phyloP scores from a whole-genome alignment of 2,329 filamentous ascomycete species.

The Teratosphaeria nubilosa region DNA sequence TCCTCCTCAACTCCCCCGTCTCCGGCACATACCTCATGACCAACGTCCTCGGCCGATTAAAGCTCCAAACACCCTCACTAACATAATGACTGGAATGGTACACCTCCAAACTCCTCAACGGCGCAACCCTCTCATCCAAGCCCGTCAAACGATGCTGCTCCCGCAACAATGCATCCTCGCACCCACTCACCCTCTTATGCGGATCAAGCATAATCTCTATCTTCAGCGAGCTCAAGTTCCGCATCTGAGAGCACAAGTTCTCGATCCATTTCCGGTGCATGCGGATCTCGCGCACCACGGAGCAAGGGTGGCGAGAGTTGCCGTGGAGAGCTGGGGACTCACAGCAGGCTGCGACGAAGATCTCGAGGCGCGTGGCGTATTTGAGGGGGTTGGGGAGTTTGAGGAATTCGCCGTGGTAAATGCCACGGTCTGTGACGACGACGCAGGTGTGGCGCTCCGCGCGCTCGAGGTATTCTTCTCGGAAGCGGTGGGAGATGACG shows the following conservation, averaged over 20 bases:
- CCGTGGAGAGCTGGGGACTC: background rate
- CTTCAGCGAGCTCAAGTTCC: slow-evolving; percentile 1
- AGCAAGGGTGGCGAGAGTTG: slow-evolving; percentile 1
- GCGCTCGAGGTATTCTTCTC: slow-evolving; percentile 4
- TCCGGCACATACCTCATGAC: slow-evolving; percentile 6
- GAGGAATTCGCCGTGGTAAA: slow-evolving; percentile 5
- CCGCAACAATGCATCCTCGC: slow-evolving; percentile 2
- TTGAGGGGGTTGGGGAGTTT: slow-evolving; percentile 1
- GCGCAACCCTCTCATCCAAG: background rate
- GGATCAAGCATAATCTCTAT: slow-evolving; percentile 5
- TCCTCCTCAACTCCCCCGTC: slow-evolving; percentile 24
- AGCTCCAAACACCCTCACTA: slow-evolving; percentile 3
- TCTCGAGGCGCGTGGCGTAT: slow-evolving; percentile 4
- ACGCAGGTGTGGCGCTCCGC: slow-evolving; percentile 3
- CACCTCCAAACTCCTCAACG: slow-evolving; percentile 2
- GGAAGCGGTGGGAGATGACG: slow-evolving; percentile 3
- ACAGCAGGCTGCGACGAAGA: slow-evolving; percentile 4
- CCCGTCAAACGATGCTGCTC: slow-evolving; percentile 4
- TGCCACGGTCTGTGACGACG: slow-evolving; percentile 5
- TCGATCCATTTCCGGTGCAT: slow-evolving; percentile 8
- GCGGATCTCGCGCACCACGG: slow-evolving; percentile 4
- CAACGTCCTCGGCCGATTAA: slow-evolving; percentile 2
- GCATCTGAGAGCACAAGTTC: slow-evolving; percentile 3
- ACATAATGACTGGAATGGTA: slow-evolving; percentile 4
- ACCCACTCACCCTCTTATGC: slow-evolving; percentile 1